Evolutionary conservation across 306 rosid genomes (phyloP).

Genomic region (Quercus aquifolioides): DNA sequence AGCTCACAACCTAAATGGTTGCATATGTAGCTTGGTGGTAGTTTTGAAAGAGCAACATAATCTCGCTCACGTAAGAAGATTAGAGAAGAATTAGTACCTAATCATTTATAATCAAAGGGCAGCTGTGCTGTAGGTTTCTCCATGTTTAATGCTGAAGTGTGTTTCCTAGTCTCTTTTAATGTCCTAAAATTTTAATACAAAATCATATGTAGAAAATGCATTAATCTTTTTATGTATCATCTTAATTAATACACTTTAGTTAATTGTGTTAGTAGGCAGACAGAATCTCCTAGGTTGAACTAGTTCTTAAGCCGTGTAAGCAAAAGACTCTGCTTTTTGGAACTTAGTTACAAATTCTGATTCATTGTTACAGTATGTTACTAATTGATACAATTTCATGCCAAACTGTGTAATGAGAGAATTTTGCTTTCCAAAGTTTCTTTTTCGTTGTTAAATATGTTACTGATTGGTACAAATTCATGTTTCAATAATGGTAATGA

Average conservation of each 20-base stretch:
- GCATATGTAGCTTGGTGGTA: conserved; percentile 83
- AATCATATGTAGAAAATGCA: conserved; percentile 31
- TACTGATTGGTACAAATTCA: no score
- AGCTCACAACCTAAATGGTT: conserved; percentile 72
- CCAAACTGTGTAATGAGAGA: no score
- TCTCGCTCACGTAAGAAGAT: conserved; percentile 6
- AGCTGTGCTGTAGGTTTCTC: conserved; percentile 1
- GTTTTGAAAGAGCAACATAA: conserved; percentile 63
- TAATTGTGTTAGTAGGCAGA: background rate
- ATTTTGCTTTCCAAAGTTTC: no score
- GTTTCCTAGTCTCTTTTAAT: conserved; percentile 20
- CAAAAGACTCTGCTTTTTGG: background rate
- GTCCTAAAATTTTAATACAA: conserved; percentile 20
- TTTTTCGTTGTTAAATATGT: no score
- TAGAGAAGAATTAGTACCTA: conserved; percentile 17
- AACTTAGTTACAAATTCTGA: background rate
- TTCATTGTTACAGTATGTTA: background rate
- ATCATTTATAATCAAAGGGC: conserved; percentile 17
- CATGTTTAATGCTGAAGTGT: conserved; percentile 32
- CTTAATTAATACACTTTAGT: conserved; percentile 9
- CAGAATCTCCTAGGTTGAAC: conserved; percentile 5
- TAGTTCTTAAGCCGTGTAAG: background rate
- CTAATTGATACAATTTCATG: background rate
- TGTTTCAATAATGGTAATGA: no score
- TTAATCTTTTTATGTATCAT: conserved; percentile 19